phyloP scores from a whole-genome alignment of 1,139 yeast species.

The Lizanozyma gosingica region DNA sequence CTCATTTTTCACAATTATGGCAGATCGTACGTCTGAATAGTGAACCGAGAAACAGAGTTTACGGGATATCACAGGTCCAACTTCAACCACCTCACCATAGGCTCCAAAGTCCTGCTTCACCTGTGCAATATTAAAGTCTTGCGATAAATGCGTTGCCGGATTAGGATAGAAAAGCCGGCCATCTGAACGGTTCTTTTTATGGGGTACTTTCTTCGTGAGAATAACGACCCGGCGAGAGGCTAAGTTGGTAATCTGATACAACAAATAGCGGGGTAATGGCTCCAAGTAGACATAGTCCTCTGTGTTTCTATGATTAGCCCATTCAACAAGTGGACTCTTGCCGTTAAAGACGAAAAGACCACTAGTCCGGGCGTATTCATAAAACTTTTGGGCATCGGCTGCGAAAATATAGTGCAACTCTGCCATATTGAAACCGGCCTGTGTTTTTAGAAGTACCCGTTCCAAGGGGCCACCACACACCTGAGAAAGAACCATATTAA shows the following conservation, averaged over 20 bases:
- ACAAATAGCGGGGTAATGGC: conserved; percentile 20
- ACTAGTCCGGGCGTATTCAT: conserved; percentile 39
- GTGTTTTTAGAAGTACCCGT: conserved; percentile 23
- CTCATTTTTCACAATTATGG: conserved; percentile 53
- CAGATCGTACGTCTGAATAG: conserved; percentile 52
- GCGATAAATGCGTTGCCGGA: conserved; percentile 22
- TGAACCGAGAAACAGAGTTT: conserved; percentile 56
- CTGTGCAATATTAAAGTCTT: conserved; percentile 18
- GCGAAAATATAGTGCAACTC: conserved; percentile 48
- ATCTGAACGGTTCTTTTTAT: conserved; percentile 13
- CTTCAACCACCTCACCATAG: conserved; percentile 56
- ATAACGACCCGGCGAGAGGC: conserved; percentile 9
- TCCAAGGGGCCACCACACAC: conserved; percentile 73
- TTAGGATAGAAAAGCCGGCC: conserved; percentile 24
- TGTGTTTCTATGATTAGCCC: conserved; percentile 23
- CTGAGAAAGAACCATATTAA: conserved; percentile 46
- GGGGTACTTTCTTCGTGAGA: conserved; percentile 19
- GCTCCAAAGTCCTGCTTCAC: conserved; percentile 42
- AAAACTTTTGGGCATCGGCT: conserved; percentile 49
- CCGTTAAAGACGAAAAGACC: conserved; percentile 63
- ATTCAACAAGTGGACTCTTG: conserved; percentile 28
- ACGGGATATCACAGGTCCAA: conserved; percentile 60
- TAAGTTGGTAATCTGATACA: conserved; percentile 18
- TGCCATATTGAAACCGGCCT: conserved; percentile 11
- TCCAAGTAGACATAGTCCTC: conserved; percentile 15